A percentile compares a stretch with the other conserved stretches of the same genome.
Conservation (phyloP, 352 stramenopile genomes). For the Phytopythium vexans region DNA sequence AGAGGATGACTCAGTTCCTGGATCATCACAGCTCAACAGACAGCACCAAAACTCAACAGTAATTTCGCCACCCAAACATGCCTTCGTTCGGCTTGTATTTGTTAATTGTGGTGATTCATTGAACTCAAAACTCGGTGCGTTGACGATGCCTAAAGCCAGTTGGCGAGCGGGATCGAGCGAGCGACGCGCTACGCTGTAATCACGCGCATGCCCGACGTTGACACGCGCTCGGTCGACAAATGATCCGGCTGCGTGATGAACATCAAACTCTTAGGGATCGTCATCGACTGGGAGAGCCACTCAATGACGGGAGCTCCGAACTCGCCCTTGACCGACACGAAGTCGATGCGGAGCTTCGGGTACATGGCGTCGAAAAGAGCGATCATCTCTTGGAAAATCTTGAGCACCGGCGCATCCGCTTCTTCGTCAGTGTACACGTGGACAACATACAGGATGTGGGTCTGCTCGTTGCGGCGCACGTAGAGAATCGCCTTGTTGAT, state of each 20-base stretch:
- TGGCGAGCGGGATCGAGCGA: too few relatives aligned
- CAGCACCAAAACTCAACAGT: too few relatives aligned
- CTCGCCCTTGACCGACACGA: constrained; percentile 60
- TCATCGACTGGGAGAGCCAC: constrained; percentile 74
- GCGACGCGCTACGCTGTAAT: constrained; percentile 58
- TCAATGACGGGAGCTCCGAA: constrained; percentile 79
- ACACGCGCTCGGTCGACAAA: constrained; percentile 88
- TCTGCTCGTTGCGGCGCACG: constrained; percentile 90
- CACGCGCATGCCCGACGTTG: constrained; percentile 82
- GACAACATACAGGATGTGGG: constrained; percentile 88
- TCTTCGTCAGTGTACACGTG: constrained; percentile 59
- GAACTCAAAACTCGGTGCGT: too few relatives aligned
- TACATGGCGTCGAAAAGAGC: constrained; percentile 89
- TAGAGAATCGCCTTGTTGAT: constrained; percentile 95
- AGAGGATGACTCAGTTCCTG: too few relatives aligned
- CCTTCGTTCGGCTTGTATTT: too few relatives aligned
- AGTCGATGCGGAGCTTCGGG: constrained; percentile 90
- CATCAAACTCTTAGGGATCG: constrained; percentile 91
- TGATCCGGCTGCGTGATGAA: constrained; percentile 90
- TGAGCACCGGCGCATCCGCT: constrained; percentile 28
- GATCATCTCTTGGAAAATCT: constrained; percentile 76
- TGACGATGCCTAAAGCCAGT: too few relatives aligned
- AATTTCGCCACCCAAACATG: too few relatives aligned
- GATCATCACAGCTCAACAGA: too few relatives aligned
- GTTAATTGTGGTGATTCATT: too few relatives aligned